Evolutionary conservation across 164 flowering plant genomes (phyloP).

Genomic region (Tetrastigma voinierianum): DNA sequence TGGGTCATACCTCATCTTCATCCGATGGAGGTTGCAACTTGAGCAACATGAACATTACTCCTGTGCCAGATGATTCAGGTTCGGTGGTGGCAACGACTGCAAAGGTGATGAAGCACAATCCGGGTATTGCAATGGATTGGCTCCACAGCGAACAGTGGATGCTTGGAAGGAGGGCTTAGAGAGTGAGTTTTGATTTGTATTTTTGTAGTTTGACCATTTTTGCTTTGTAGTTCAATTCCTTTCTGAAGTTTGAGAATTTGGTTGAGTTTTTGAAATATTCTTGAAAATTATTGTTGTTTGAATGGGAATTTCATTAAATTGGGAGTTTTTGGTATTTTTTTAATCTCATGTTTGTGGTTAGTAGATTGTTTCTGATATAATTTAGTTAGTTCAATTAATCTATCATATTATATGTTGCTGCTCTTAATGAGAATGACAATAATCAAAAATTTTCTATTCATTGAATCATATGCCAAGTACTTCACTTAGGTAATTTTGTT

Average conservation of each 20-base stretch:
- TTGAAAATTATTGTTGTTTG: not conserved
- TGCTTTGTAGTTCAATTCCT: not conserved
- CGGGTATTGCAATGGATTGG: constrained; percentile 62
- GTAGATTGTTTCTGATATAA: no score
- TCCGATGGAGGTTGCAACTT: constrained; percentile 28
- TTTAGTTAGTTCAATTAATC: no score
- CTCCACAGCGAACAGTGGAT: constrained; percentile 50
- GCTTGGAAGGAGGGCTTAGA: constrained; percentile 51
- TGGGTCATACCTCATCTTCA: constrained; percentile 21
- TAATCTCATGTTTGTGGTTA: no score
- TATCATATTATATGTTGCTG: no score
- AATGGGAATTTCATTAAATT: not conserved
- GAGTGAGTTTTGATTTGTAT: constrained; percentile 30
- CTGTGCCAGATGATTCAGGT: constrained; percentile 23
- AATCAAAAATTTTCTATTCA: no score
- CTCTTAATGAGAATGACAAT: no score
- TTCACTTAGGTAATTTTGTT: no score
- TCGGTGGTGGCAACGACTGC: constrained; percentile 21
- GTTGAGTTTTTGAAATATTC: not conserved
- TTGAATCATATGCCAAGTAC: no score
- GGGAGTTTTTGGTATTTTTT: not conserved
- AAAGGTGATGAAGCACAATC: constrained; percentile 49
- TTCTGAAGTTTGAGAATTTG: not conserved
- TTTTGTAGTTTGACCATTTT: not conserved
- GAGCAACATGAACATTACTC: constrained; percentile 22